A percentile compares a stretch with the other conserved stretches of the same genome.
Evolutionary conservation across 164 flowering plant genomes (phyloP).

Genomic region (Brasenia schreberi): DNA sequence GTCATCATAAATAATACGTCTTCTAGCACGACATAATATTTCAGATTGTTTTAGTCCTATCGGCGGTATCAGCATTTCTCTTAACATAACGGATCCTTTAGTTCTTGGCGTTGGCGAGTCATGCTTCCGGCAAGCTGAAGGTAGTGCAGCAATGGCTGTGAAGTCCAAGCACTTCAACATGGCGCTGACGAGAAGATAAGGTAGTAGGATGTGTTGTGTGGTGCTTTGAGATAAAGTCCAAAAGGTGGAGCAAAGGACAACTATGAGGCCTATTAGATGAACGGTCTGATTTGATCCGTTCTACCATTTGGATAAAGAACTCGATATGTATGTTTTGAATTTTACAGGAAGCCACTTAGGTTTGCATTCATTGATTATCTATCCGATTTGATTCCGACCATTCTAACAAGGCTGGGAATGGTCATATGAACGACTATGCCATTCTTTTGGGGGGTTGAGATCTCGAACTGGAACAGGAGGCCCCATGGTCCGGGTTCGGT

Average conservation of each 20-base stretch:
- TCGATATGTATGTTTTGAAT: too few species aligned
- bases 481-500: too few species aligned
- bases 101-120: not conserved
- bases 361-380: too few species aligned
- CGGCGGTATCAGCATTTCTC: not conserved
- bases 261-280: not conserved
- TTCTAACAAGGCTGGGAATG: too few species aligned
- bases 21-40: slow-evolving; percentile 9
- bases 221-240: not conserved
- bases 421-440: too few species aligned
- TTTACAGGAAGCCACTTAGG: too few species aligned
- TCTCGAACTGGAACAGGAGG: too few species aligned
- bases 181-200: not conserved
- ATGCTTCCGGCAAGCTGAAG: not conserved
- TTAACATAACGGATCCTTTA: not conserved
- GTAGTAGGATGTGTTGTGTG: not conserved
- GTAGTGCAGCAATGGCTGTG: not conserved
- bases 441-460: too few species aligned
- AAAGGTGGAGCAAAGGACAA: not conserved
- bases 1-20: slow-evolving; percentile 27
- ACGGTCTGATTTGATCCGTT: too few species aligned
- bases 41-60: not conserved
- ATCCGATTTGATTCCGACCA: too few species aligned
- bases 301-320: too few species aligned
- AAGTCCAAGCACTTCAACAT: not conserved